Conservation (phyloP, 2,329 filamentous ascomycete genomes). For the Geosmithia putterillii region DNA sequence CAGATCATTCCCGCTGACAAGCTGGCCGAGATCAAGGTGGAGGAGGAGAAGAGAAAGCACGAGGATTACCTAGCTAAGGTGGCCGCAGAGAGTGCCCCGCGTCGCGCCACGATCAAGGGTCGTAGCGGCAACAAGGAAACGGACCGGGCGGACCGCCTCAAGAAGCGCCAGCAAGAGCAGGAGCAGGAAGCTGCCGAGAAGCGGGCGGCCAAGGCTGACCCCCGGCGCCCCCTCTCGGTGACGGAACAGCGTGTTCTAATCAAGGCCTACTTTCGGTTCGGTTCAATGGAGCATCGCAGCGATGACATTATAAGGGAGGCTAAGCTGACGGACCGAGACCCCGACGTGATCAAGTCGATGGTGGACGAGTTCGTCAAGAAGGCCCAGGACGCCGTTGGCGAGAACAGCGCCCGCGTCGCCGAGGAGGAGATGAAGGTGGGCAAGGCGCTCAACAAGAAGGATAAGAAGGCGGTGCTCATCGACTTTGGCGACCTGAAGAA, state of each 20-base stretch:
- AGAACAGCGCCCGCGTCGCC: slow-evolving; percentile 59
- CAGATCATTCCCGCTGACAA: slow-evolving; percentile 95
- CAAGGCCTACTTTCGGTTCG: slow-evolving; percentile 80
- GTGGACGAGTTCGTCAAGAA: slow-evolving; percentile 60
- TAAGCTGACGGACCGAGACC: slow-evolving; percentile 70
- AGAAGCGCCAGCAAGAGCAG: slow-evolving; percentile 54
- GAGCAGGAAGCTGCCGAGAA: slow-evolving; percentile 61
- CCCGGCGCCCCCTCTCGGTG: slow-evolving; percentile 77
- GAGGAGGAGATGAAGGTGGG: slow-evolving; percentile 73
- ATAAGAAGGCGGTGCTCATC: slow-evolving; percentile 92
- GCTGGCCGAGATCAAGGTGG: slow-evolving; percentile 76
- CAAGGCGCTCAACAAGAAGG: slow-evolving; percentile 85
- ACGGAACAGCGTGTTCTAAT: slow-evolving; percentile 91
- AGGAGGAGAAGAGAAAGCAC: slow-evolving; percentile 75
- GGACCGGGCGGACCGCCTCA: slow-evolving; percentile 53
- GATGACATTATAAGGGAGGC: slow-evolving; percentile 84
- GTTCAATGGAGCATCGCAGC: slow-evolving; percentile 75
- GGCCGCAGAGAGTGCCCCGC: slow-evolving; percentile 74
- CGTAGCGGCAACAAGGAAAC: slow-evolving; percentile 36
- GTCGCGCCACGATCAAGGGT: slow-evolving; percentile 54
- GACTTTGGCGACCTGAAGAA: slow-evolving; percentile 90
- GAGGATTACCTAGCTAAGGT: slow-evolving; percentile 73
- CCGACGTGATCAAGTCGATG: slow-evolving; percentile 63
- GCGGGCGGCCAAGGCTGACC: slow-evolving; percentile 64
- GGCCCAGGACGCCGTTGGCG: slow-evolving; percentile 46